Base-by-base conservation (phyloP, 805 yeast genomes). In the Schizosaccharomyces octosporus region DNA sequence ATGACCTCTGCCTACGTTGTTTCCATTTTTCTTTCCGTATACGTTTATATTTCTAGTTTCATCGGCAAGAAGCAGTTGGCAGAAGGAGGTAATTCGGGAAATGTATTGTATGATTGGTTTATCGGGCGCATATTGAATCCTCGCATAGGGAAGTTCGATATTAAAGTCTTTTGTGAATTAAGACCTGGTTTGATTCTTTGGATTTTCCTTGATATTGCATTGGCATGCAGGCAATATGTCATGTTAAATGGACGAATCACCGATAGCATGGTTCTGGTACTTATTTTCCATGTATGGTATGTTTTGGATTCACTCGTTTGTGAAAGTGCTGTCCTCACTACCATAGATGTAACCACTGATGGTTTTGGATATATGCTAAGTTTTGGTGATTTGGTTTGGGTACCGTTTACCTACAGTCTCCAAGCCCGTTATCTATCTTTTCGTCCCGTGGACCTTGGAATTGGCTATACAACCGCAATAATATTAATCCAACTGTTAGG, bases 41-140 rank as follows among this genome's bases (percentile, higher is more conserved):
- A 80, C 64, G 84, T 86, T 29, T 89, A 87, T 70, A 61, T 81
- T 1, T 69, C 71, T 48, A 85, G 95, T 4, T 90, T 82, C 68
- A 65, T 83, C 5, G 66, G 65, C 29, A 79, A 82, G 0, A 74
- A 74, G 11, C 93, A 86, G 67, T 75, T 93, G 61, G 89, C 97
- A 0, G 71, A 79, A 48, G 93, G 93, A 57, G 98, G 98, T 2
- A 90, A 90, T 72, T 77, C 95, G 0, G 85, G 87, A 0, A 81
- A 79, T 65, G 66, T 72, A 0, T 66, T 90, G 9, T 90, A 85
- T 69, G 96, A 93, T 69, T 66, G 64, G 97, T 93, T 88, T 69
- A 88, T 93, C 69, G 98, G 98, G 39, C 81, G 98, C 63, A 97
- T 90, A 72, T 76, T 93, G 68, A 93, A 93, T 70, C 98, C 97